These are phyloP conservation scores for Fusarium sp. DNA, from an alignment of 2,329 filamentous ascomycete species.

Conservation along the genomic window DNA sequence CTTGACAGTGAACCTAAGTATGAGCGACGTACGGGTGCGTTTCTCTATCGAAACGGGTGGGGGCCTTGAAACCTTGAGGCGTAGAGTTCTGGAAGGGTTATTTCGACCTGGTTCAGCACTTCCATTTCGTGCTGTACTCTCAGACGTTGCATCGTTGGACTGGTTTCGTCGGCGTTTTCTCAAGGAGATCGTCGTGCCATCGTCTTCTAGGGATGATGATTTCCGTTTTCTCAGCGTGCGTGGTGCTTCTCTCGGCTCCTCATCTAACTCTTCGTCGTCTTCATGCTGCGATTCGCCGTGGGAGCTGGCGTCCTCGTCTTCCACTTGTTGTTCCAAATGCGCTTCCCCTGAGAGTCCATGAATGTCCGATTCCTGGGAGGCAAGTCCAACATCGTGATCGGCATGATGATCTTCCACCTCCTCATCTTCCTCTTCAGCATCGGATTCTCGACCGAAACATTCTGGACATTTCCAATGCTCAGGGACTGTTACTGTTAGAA, in stretches of 20 bases:
- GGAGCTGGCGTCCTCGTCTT: slow-evolving; percentile 29
- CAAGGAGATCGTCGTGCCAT: slow-evolving; percentile 64
- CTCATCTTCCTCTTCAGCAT: slow-evolving; percentile 49
- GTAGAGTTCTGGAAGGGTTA: slow-evolving; percentile 66
- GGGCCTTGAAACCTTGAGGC: slow-evolving; percentile 61
- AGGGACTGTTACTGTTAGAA: slow-evolving; percentile 49
- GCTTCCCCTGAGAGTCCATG: slow-evolving; percentile 27
- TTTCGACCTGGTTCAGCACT: slow-evolving; percentile 47
- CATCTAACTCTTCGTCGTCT: slow-evolving; percentile 15
- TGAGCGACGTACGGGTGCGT: slow-evolving; percentile 49
- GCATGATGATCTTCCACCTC: slow-evolving; percentile 39
- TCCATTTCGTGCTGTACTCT: slow-evolving; percentile 49
- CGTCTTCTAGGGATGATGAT: slow-evolving; percentile 74
- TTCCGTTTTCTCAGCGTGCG: slow-evolving; percentile 86
- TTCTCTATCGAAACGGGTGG: slow-evolving; percentile 57
- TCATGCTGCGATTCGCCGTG: slow-evolving; percentile 22
- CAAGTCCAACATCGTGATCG: slow-evolving; percentile 37
- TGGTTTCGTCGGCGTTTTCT: slow-evolving; percentile 66
- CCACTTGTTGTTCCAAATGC: slow-evolving; percentile 7
- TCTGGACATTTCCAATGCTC: slow-evolving; percentile 64
- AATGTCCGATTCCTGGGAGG: slow-evolving; percentile 46
- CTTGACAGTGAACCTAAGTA: slow-evolving; percentile 52
- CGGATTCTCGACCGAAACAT: slow-evolving; percentile 53
- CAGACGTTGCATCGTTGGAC: slow-evolving; percentile 56
- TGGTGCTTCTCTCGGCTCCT: slow-evolving; percentile 65